A percentile compares a stretch with the other conserved stretches of the same genome.
phyloP scores from a whole-genome alignment of 257 asterid species.

The Primulina tabacum region DNA sequence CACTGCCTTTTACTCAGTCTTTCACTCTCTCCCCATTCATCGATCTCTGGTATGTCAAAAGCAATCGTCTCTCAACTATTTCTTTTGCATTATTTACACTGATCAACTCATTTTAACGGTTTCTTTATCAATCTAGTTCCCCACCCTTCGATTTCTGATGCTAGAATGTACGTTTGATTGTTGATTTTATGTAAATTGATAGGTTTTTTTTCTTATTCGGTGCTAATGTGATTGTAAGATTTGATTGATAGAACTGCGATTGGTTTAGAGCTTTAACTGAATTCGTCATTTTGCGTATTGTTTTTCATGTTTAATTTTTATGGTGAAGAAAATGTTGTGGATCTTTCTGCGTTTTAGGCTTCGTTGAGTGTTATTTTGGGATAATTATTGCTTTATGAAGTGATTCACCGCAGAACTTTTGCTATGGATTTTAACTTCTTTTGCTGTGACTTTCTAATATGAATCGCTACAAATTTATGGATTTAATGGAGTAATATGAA shows the following conservation, averaged over 20 bases:
- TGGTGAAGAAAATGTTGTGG: constrained; percentile 26
- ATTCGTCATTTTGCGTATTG: constrained; percentile 15
- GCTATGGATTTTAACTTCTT: constrained; percentile 11
- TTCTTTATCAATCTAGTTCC: constrained; percentile 1
- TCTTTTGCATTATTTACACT: constrained; percentile 13
- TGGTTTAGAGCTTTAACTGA: constrained; percentile 6
- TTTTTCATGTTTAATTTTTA: background rate
- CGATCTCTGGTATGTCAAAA: constrained; percentile 40
- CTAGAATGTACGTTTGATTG: constrained; percentile 15
- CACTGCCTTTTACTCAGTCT: constrained; percentile 13
- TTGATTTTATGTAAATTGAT: constrained; percentile 20
- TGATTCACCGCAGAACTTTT: constrained; percentile 10
- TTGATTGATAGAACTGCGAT: constrained; percentile 27
- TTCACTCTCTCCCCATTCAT: constrained; percentile 28
- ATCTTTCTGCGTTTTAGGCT: constrained; percentile 8
- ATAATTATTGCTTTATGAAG: constrained; percentile 14
- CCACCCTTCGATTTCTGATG: constrained; percentile 24
- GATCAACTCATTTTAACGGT: constrained; percentile 5
- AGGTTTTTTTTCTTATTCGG: background rate
- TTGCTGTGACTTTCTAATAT: constrained; percentile 14
- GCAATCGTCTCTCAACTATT: constrained; percentile 21
- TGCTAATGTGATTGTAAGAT: constrained; percentile 4
- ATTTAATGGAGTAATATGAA: constrained; percentile 10
- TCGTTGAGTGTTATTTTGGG: background rate
- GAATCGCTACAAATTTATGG: constrained; percentile 2